Conservation (phyloP, 306 rosid species). For the Trifolium fragiferum region DNA sequence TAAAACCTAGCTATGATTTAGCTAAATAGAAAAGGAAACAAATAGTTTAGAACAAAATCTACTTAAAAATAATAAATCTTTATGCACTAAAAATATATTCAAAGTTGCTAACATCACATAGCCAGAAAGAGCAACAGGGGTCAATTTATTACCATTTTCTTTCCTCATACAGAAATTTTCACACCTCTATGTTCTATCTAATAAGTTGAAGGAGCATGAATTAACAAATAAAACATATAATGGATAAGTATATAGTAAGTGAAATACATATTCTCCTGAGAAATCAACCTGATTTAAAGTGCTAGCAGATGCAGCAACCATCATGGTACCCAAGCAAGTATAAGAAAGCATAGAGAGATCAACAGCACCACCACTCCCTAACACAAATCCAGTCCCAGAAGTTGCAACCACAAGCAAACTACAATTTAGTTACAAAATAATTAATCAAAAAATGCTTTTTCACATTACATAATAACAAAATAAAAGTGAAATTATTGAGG, state of each 20-base stretch:
- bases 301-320: slow-evolving; percentile 97
- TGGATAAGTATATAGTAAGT: slow-evolving; percentile 1
- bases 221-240: not conserved
- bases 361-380: slow-evolving; percentile 75
- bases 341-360: slow-evolving; percentile 71
- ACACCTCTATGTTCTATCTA: slow-evolving; percentile 3
- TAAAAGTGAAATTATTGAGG: not conserved
- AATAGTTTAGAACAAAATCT: not conserved
- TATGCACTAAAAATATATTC: not conserved
- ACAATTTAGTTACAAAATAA: slow-evolving; percentile 29
- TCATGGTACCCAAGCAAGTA: slow-evolving; percentile 96
- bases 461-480: not conserved
- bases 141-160: not conserved
- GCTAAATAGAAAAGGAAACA: not conserved
- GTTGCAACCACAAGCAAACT: slow-evolving; percentile 97
- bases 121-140: not conserved
- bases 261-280: not conserved
- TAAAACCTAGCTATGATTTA: not conserved
- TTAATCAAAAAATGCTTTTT: not conserved
- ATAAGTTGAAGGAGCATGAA: not conserved
- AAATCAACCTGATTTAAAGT: slow-evolving; percentile 85
- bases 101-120: slow-evolving; percentile 2
- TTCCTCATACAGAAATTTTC: not conserved
- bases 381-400: slow-evolving; percentile 92
- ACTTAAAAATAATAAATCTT: not conserved